Conservation (phyloP, 1,284 basidiomycete species). For the Vanrija sp. region DNA sequence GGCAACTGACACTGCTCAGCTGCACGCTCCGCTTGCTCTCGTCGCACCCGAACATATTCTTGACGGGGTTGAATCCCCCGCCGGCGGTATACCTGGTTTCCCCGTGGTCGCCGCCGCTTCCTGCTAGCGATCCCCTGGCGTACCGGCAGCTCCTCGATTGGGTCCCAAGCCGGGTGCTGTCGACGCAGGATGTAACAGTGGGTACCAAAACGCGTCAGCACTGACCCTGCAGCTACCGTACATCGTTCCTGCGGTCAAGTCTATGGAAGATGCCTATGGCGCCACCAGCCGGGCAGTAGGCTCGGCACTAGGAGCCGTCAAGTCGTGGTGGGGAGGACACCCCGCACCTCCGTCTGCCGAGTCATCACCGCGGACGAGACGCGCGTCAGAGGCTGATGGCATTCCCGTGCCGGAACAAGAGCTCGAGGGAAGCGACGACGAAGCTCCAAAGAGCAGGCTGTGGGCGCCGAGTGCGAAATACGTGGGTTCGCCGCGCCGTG, state of each 20-base stretch:
- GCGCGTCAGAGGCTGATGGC: no score
- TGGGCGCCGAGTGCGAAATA: conserved; percentile 24
- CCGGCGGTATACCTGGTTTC: conserved; percentile 38
- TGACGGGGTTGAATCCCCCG: conserved; percentile 24
- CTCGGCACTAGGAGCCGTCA: conserved; percentile 4
- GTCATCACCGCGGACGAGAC: no score
- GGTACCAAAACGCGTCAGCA: conserved; percentile 17
- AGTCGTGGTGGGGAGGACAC: conserved; percentile 8
- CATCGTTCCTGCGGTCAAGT: conserved; percentile 12
- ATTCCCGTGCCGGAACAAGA: not conserved
- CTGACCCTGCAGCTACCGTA: conserved; percentile 7
- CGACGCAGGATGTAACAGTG: conserved; percentile 32
- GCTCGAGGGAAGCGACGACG: not conserved
- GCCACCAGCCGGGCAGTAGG: conserved; percentile 11
- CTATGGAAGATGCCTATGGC: conserved; percentile 6
- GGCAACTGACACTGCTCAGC: conserved; percentile 17
- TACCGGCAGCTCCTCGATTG: conserved; percentile 39
- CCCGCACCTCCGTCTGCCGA: not conserved
- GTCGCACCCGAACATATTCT: conserved; percentile 26
- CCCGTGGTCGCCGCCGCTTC: conserved; percentile 42
- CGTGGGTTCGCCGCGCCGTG: not conserved
- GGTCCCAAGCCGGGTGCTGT: conserved; percentile 40
- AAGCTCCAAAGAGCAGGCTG: not conserved
- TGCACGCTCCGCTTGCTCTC: conserved; percentile 38
- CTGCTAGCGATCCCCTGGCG: conserved; percentile 28